Evolutionary conservation across 2,329 filamentous ascomycete species (phyloP), one percentile per base, ranked within the genome.

Genomic region (Xylaria sp.): DNA sequence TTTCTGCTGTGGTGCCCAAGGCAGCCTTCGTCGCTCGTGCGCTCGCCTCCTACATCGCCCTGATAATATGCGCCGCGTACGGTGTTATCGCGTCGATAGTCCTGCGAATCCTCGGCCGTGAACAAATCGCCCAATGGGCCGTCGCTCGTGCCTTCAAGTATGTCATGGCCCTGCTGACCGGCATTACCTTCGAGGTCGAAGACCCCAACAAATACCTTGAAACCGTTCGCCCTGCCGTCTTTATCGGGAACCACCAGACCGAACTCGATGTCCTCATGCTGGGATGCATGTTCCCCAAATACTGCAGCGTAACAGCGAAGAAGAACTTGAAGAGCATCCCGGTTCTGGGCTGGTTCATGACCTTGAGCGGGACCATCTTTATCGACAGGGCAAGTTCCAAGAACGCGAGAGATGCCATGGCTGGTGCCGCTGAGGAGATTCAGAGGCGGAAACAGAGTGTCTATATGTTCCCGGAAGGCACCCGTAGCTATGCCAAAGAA

Each of bases 181-280:
- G 94, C 62, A 83, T 97, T 49, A 85, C 82, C 61, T 97, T 98
- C 74, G 82, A 85, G 64, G 78, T 97, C 51, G 84, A 89, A 44
- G 92, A 93, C 75, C 81, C 87, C 38, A 74, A 87, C 62, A 77
- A 87, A 67, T 75, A 88, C 68, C 85, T 93, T 60, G 79, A 80
- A 47, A 88, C 82, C 9, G 82, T 81, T 27, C 86, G 94, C 53
- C 95, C 95, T 0, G 93, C 92, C 59, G 90, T 99, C 59, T 93
- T 99, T 72, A 83, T 99, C 69, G 91, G 90, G 40, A 98, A 98
- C 78, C 95, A 99, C 80, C 95, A 99, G 83, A 92, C 91, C 21
- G 95, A 98, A 79, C 86, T 99, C 68, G 95, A 99, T 74, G 91
- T 99, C 40, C 84, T 97, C 62, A 90, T 97, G 87, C 85, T 99